Conservation (phyloP, 2,329 filamentous ascomycete genomes). For the Thermomyces lanuginosus region DNA sequence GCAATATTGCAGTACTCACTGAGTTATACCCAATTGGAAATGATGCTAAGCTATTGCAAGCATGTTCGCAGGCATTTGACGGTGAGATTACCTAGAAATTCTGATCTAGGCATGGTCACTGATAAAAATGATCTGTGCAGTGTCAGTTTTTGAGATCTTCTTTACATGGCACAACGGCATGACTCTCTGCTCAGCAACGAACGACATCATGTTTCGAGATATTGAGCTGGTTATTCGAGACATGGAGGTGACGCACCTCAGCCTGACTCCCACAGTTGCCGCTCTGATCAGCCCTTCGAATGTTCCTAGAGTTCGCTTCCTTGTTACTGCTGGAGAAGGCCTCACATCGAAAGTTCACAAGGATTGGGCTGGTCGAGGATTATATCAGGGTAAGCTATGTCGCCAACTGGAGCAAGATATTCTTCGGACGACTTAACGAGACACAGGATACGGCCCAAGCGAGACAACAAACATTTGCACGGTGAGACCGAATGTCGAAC, state of each 20-base stretch:
- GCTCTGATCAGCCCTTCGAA: slow-evolving; percentile 52
- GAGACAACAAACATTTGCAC: slow-evolving; percentile 84
- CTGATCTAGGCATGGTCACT: neutral
- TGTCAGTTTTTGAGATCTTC: slow-evolving; percentile 83
- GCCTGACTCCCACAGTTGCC: slow-evolving; percentile 72
- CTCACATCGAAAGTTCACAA: slow-evolving; percentile 55
- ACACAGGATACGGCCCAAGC: slow-evolving; percentile 55
- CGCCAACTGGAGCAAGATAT: neutral
- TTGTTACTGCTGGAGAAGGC: slow-evolving; percentile 69
- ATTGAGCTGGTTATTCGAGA: slow-evolving; percentile 49
- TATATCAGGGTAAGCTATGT: slow-evolving; percentile 49
- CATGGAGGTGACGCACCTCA: slow-evolving; percentile 59
- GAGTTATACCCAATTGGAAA: slow-evolving; percentile 45
- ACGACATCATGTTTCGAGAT: slow-evolving; percentile 58
- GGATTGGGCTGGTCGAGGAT: slow-evolving; percentile 48
- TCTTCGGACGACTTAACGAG: slow-evolving; percentile 4
- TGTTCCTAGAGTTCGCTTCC: slow-evolving; percentile 54
- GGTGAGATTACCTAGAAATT: slow-evolving; percentile 15
- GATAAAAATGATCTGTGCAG: slow-evolving; percentile 18
- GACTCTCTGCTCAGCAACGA: slow-evolving; percentile 58
- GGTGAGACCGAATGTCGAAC: slow-evolving; percentile 44
- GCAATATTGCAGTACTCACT: slow-evolving; percentile 54
- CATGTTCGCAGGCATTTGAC: slow-evolving; percentile 73
- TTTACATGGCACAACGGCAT: slow-evolving; percentile 67
- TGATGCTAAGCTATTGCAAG: slow-evolving; percentile 53